phyloP scores from a whole-genome alignment of 179 eudicot genomes.

The Corrigiola litoralis region DNA sequence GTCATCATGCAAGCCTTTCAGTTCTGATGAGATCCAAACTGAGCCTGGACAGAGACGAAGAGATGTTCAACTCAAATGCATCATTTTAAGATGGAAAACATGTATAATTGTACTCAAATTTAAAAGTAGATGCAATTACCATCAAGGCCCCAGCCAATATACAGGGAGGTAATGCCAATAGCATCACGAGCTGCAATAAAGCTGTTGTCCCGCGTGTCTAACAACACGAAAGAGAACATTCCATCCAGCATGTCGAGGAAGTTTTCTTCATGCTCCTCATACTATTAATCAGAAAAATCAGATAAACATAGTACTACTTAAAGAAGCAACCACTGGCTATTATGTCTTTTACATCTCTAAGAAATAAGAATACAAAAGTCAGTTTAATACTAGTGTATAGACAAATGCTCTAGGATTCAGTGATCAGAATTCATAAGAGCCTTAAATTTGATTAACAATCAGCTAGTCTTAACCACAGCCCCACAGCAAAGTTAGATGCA shows the following conservation, averaged over 20 bases:
- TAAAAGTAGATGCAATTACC: slow-evolving; percentile 29
- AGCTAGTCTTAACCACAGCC: too few relatives aligned
- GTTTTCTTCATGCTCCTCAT: slow-evolving; percentile 81
- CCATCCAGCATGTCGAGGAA: slow-evolving; percentile 91
- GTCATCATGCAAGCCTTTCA: slow-evolving; percentile 76
- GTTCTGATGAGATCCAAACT: slow-evolving; percentile 81
- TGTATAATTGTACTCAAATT: background rate
- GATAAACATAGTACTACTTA: background rate
- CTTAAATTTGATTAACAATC: too few relatives aligned
- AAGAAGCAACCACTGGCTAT: background rate
- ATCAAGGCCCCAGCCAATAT: slow-evolving; percentile 88
- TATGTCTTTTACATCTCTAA: background rate
- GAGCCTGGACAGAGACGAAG: slow-evolving; percentile 43
- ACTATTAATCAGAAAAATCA: slow-evolving; percentile 27
- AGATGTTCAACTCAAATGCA: background rate
- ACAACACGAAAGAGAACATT: slow-evolving; percentile 76
- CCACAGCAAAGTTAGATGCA: background rate
- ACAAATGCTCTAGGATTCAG: background rate
- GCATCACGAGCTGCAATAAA: slow-evolving; percentile 86
- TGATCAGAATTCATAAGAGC: background rate
- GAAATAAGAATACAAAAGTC: background rate
- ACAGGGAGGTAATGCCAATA: slow-evolving; percentile 77
- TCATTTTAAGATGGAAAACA: background rate
- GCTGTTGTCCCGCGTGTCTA: slow-evolving; percentile 76
- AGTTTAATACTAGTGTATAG: background rate